A percentile compares a stretch with the other conserved stretches of the same genome.
phyloP scores from a whole-genome alignment of 495 filamentous ascomycete genomes.

The Opeltia flavorubescens region DNA sequence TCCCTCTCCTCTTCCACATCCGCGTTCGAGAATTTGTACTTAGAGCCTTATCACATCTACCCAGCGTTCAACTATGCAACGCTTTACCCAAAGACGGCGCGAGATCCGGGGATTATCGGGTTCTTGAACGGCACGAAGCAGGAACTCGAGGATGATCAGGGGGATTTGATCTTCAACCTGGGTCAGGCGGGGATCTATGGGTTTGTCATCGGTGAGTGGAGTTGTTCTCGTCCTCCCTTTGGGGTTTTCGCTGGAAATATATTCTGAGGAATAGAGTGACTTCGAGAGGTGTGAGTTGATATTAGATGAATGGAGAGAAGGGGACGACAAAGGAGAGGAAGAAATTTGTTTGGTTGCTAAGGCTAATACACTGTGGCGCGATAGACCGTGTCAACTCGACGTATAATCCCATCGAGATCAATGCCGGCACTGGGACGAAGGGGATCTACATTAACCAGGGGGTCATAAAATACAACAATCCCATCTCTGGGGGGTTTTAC shows the following conservation, averaged over 20 bases:
- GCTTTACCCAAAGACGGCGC: background rate
- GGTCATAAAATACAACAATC: slow-evolving; percentile 7
- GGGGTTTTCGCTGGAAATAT: background rate
- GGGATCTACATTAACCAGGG: slow-evolving; percentile 8
- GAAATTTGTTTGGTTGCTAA: background rate
- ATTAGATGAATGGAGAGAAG: background rate
- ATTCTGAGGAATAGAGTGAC: too few species aligned
- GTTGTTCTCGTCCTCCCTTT: background rate
- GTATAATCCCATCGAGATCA: slow-evolving; percentile 7
- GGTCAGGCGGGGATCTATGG: background rate
- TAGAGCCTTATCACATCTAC: slow-evolving; percentile 9
- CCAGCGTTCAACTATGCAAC: slow-evolving; percentile 8
- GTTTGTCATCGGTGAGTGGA: background rate
- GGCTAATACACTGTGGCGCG: background rate
- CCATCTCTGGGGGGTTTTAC: slow-evolving; percentile 8
- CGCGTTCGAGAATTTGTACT: background rate
- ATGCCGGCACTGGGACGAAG: slow-evolving; percentile 2
- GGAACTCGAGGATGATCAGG: background rate
- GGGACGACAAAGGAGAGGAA: background rate
- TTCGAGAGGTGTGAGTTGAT: too few species aligned
- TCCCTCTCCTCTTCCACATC: background rate
- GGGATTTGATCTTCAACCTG: background rate
- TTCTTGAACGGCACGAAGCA: slow-evolving; percentile 5
- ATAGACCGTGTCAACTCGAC: slow-evolving; percentile 1
- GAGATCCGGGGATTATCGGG: background rate